These are phyloP conservation scores for Blastocystis sp. DNA, from an alignment of 352 stramenopile species.

Conservation along the genomic window DNA sequence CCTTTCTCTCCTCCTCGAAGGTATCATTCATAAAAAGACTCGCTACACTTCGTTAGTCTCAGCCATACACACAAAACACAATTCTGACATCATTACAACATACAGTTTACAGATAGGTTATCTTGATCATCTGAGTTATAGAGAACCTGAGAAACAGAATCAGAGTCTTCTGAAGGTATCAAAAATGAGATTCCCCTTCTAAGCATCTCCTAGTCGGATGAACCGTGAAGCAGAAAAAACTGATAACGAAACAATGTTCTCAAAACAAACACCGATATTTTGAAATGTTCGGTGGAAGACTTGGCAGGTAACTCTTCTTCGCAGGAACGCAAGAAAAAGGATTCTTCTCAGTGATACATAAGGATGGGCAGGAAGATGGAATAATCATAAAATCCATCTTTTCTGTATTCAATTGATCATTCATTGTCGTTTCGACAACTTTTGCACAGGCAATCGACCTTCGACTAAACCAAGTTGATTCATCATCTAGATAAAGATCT, in stretches of 20 bases:
- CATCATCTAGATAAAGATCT: not conserved
- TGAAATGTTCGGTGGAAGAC: too few species aligned
- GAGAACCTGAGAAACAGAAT: not conserved
- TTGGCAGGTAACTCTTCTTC: not conserved
- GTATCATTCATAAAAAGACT: not conserved
- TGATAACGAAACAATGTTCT: not conserved
- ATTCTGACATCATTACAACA: not conserved
- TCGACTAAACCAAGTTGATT: not conserved
- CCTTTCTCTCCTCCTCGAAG: constrained; percentile 9
- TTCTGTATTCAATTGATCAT: too few species aligned
- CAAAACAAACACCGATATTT: not conserved
- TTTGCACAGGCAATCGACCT: not conserved
- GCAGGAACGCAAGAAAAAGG: not conserved
- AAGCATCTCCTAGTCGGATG: not conserved
- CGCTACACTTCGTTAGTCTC: not conserved
- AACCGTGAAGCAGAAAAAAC: not conserved
- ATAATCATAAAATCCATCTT: too few species aligned
- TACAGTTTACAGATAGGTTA: not conserved
- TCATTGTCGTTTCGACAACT: too few species aligned
- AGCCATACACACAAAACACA: not conserved
- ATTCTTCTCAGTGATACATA: not conserved
- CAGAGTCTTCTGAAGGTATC: not conserved
- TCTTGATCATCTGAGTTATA: not conserved
- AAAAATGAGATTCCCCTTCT: constrained; percentile 21
- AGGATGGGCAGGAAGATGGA: too few species aligned